phyloP scores from a whole-genome alignment of 805 yeast species.

The Ogataea pilisensis region DNA sequence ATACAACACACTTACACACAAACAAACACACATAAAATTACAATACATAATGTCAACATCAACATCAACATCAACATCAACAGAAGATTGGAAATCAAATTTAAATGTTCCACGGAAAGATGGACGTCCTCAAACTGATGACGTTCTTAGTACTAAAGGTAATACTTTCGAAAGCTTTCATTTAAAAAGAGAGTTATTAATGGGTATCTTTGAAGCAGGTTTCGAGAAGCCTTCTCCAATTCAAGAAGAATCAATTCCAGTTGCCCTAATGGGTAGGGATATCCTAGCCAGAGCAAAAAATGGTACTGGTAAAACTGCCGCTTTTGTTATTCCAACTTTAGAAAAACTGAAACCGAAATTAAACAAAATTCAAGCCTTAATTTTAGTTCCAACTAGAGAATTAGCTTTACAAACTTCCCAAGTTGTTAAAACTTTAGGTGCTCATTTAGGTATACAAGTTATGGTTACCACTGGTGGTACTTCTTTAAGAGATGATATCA shows the following conservation, averaged over 20 bases:
- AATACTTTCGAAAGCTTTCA: conserved; percentile 87
- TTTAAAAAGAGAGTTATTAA: conserved; percentile 85
- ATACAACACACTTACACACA: too few relatives aligned
- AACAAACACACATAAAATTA: conserved; percentile 1
- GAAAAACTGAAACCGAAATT: conserved; percentile 83
- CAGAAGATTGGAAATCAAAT: conserved; percentile 64
- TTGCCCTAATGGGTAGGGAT: conserved; percentile 92
- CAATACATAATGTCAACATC: conserved; percentile 1
- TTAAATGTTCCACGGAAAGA: conserved; percentile 80
- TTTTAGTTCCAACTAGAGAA: conserved; percentile 96
- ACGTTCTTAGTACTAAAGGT: conserved; percentile 88
- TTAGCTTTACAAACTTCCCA: conserved; percentile 96
- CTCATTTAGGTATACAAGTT: conserved; percentile 85
- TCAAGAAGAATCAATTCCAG: conserved; percentile 96
- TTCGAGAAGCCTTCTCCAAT: conserved; percentile 97
- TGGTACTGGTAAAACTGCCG: conserved; percentile 98
- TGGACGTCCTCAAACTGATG: conserved; percentile 95
- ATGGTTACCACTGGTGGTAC: conserved; percentile 99
- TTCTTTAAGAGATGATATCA: conserved; percentile 84
- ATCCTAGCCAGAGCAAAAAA: conserved; percentile 96
- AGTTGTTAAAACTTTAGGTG: conserved; percentile 92
- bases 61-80: conserved; percentile 25
- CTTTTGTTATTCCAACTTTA: conserved; percentile 89
- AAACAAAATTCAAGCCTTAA: conserved; percentile 84
- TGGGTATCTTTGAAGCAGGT: conserved; percentile 99